Percentiles rank a stretch among this genome's conserved stretches.
These are phyloP conservation scores for Juncus effusus DNA, from an alignment of 176 grass and related monocot genomes.

Conservation along the genomic window DNA sequence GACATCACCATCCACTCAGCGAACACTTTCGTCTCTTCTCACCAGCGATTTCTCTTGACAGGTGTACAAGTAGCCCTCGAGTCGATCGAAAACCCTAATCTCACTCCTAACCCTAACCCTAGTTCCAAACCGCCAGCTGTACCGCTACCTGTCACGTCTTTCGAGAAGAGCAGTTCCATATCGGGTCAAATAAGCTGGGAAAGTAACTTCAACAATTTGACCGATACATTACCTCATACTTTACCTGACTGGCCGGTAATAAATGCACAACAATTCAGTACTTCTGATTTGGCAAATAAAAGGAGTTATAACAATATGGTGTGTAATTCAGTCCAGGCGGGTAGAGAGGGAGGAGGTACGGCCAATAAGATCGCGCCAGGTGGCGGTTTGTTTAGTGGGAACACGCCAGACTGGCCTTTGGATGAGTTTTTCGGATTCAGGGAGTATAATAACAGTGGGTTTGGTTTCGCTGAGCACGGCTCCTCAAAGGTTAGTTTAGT, in stretches of 20 bases:
- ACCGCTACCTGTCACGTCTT: constrained; percentile 1
- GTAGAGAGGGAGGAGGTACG: neutral
- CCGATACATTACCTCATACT: constrained; percentile 22
- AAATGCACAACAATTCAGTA: constrained; percentile 38
- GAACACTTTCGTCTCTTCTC: constrained; percentile 70
- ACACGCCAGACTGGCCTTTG: constrained; percentile 53
- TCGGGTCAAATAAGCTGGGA: constrained; percentile 41
- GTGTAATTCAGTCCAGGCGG: constrained; percentile 14
- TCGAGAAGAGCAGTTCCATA: constrained; percentile 32
- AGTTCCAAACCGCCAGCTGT: neutral
- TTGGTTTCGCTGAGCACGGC: constrained; percentile 53
- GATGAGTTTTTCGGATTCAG: constrained; percentile 71
- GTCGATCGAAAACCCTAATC: neutral
- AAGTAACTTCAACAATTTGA: constrained; percentile 29
- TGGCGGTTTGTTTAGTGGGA: constrained; percentile 22
- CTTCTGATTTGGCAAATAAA: constrained; percentile 24
- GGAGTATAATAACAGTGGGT: constrained; percentile 48
- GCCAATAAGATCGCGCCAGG: constrained; percentile 3
- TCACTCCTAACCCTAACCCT: neutral
- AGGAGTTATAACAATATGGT: neutral
- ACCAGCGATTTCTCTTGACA: constrained; percentile 86
- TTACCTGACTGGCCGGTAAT: constrained; percentile 41
- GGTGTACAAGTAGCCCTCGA: constrained; percentile 83
- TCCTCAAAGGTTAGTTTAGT: constrained; percentile 58
- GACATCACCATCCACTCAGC: constrained; percentile 77